Percentiles rank a stretch among this genome's conserved stretches.
Conservation (phyloP, 805 yeast species). For the Torulaspora maleeae region DNA sequence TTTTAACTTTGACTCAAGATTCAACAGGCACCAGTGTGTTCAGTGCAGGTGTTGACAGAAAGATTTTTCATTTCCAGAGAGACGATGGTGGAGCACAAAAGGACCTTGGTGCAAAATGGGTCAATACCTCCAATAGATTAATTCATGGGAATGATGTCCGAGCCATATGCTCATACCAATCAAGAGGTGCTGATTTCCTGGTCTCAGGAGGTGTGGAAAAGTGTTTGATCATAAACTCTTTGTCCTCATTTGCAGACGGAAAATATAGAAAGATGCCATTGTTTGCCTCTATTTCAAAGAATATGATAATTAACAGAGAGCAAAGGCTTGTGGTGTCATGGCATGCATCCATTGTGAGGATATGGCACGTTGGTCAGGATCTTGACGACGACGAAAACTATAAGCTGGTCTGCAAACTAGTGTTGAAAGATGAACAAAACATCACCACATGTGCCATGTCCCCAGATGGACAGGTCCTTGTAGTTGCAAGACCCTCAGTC, state of each 20-base stretch:
- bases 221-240: constrained; percentile 56
- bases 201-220: constrained; percentile 84
- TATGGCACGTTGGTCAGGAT: constrained; percentile 60
- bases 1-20: constrained; percentile 64
- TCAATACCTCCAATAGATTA: constrained; percentile 66
- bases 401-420: constrained; percentile 60
- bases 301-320: constrained; percentile 44
- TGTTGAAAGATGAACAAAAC: constrained; percentile 72
- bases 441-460: constrained; percentile 65
- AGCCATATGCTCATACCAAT: constrained; percentile 63
- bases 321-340: constrained; percentile 62
- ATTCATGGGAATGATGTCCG: constrained; percentile 85
- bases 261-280: constrained; percentile 63
- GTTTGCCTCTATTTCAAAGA: constrained; percentile 52
- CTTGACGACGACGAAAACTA: constrained; percentile 26
- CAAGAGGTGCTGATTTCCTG: constrained; percentile 61
- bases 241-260: constrained; percentile 63
- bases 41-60: constrained; percentile 91
- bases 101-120: constrained; percentile 51
- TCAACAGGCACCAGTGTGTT: constrained; percentile 59
- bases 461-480: constrained; percentile 57
- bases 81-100: background rate
- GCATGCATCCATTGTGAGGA: constrained; percentile 75
- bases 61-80: constrained; percentile 61
- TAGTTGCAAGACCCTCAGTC: constrained; percentile 64